phyloP scores from a whole-genome alignment of 129 eudicot genomes.

The Mikania micrantha region DNA sequence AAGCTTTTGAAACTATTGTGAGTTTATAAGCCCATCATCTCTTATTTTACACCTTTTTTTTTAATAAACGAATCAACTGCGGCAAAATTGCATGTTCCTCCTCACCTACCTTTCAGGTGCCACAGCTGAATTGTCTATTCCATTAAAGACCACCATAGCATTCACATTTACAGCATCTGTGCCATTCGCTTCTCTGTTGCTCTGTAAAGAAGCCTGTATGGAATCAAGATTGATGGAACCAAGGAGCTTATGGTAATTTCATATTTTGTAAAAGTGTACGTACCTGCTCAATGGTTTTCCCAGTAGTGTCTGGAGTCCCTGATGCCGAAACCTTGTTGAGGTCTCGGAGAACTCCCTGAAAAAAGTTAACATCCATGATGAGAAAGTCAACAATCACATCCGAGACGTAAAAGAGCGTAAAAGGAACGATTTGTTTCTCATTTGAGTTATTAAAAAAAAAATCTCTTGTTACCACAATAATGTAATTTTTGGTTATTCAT shows the following conservation, averaged over 20 bases:
- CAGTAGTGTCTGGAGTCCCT: too few relatives aligned
- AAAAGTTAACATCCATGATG: too few relatives aligned
- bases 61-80: neutral
- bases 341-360: too few relatives aligned
- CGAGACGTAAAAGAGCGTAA: too few relatives aligned
- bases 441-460: too few relatives aligned
- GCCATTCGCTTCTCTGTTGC: constrained; percentile 46
- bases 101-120: constrained; percentile 1
- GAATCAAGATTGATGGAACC: neutral
- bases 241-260: neutral
- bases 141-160: constrained; percentile 31
- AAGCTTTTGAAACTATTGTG: neutral
- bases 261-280: neutral
- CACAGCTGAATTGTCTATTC: constrained; percentile 21
- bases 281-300: too few relatives aligned
- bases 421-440: too few relatives aligned
- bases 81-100: neutral
- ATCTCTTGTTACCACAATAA: too few relatives aligned
- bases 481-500: too few relatives aligned
- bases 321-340: too few relatives aligned
- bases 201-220: constrained; percentile 24
- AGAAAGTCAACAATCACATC: too few relatives aligned
- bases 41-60: neutral
- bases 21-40: neutral
- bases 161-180: constrained; percentile 31